phyloP scores from a whole-genome alignment of 306 rosid species.

The Cajanus cajan region DNA sequence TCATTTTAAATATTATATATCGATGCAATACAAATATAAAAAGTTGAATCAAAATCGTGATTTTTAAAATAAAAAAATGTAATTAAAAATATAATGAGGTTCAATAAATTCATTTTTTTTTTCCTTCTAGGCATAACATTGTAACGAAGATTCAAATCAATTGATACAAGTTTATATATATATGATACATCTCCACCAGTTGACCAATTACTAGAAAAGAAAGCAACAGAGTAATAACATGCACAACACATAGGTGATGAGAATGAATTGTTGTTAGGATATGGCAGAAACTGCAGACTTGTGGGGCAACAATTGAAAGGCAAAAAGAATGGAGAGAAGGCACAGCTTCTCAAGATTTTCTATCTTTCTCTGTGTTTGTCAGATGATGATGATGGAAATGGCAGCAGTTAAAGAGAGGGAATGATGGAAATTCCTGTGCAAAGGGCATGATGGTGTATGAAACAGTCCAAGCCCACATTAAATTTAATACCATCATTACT shows the following conservation, averaged over 20 bases:
- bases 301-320: slow-evolving; percentile 29
- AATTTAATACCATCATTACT: slow-evolving; percentile 16
- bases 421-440: slow-evolving; percentile 58
- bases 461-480: slow-evolving; percentile 28
- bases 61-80: no score
- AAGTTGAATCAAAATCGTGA: no score
- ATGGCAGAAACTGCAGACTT: slow-evolving; percentile 17
- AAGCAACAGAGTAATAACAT: not conserved
- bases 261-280: slow-evolving; percentile 25
- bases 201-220: not conserved
- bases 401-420: slow-evolving; percentile 18
- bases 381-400: slow-evolving; percentile 25
- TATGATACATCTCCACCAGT: not conserved
- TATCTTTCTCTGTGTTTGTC: slow-evolving; percentile 4
- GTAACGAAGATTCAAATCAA: no score
- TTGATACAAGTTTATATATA: no score
- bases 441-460: slow-evolving; percentile 37
- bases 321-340: slow-evolving; percentile 32
- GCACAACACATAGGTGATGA: not conserved
- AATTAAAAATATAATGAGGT: no score
- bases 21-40: no score
- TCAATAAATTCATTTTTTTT: no score
- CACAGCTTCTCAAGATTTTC: slow-evolving; percentile 22
- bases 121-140: no score
- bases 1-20: no score